A percentile compares a stretch with the other conserved stretches of the same genome.
phyloP scores from a whole-genome alignment of 2,329 filamentous ascomycete genomes.

The Cladophialophora chaetospira region DNA sequence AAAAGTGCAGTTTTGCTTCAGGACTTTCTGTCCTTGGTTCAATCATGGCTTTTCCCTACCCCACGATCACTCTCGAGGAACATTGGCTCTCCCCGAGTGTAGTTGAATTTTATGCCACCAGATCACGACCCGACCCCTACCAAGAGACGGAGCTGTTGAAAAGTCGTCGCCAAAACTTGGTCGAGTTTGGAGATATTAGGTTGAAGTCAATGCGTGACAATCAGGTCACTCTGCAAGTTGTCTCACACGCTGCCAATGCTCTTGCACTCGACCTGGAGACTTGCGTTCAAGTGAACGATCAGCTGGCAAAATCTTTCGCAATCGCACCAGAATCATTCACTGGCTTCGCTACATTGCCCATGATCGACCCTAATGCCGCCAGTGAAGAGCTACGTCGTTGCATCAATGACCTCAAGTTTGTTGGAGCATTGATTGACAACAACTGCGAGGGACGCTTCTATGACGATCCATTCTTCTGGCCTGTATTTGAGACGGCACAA shows the following conservation, averaged over 20 bases:
- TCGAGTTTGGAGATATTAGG: conserved; percentile 12
- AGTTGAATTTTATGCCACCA: conserved; percentile 7
- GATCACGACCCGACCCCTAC: conserved; percentile 2
- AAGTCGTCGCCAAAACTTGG: background rate
- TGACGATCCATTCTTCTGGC: conserved; percentile 46
- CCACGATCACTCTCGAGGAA: conserved; percentile 25
- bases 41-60: too few species aligned
- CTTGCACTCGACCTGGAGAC: conserved; percentile 5
- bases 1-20: too few species aligned
- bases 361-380: conserved; percentile 40
- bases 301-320: background rate
- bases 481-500: conserved; percentile 45
- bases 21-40: too few species aligned
- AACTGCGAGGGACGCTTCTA: conserved; percentile 42
- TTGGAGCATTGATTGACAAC: conserved; percentile 51
- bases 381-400: conserved; percentile 41
- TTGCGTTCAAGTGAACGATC: conserved; percentile 19
- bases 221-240: conserved; percentile 29
- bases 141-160: background rate
- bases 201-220: conserved; percentile 24
- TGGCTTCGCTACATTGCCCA: conserved; percentile 48
- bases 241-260: conserved; percentile 20
- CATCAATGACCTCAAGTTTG: conserved; percentile 47
- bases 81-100: conserved; percentile 12
- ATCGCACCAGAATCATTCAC: conserved; percentile 40